Conservation (phyloP, 1,284 basidiomycete species). For the Ceratobasidium sp. region DNA sequence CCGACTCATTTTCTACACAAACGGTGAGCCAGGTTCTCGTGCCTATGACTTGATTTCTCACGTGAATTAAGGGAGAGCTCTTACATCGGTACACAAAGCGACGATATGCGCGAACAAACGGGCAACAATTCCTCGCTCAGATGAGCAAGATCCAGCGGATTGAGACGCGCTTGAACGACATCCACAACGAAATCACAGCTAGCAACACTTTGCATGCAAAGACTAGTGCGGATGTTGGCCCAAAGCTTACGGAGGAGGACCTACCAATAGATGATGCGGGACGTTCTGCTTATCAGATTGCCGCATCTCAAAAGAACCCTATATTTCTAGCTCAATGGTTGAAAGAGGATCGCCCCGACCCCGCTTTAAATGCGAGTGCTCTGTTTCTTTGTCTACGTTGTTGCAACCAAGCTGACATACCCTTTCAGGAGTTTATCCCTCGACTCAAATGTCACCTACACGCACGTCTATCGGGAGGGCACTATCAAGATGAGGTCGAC, state of each 20-base stretch:
- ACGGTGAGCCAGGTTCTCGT: conserved; percentile 43
- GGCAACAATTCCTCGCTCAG: not conserved
- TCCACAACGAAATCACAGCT: not conserved
- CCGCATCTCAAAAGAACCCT: not conserved
- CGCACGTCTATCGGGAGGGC: not conserved
- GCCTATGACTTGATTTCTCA: not conserved
- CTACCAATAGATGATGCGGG: not conserved
- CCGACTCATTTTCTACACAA: conserved; percentile 50
- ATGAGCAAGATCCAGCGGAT: conserved; percentile 10
- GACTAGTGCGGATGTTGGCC: not conserved
- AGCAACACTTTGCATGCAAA: not conserved
- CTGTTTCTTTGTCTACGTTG: not conserved
- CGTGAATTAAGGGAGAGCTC: conserved; percentile 36
- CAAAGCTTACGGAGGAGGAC: not conserved
- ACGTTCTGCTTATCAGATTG: conserved; percentile 3
- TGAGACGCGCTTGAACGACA: conserved; percentile 4
- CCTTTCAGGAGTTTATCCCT: not conserved
- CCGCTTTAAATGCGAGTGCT: not conserved
- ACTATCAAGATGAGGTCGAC: not conserved
- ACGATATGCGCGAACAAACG: conserved; percentile 13
- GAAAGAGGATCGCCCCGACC: not conserved
- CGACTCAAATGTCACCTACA: conserved; percentile 8
- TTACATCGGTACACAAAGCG: not conserved
- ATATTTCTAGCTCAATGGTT: not conserved
- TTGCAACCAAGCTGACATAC: not conserved